Evolutionary conservation across 1,139 yeast species (phyloP).

Genomic region (Hyphopichia pseudoburtonii): DNA sequence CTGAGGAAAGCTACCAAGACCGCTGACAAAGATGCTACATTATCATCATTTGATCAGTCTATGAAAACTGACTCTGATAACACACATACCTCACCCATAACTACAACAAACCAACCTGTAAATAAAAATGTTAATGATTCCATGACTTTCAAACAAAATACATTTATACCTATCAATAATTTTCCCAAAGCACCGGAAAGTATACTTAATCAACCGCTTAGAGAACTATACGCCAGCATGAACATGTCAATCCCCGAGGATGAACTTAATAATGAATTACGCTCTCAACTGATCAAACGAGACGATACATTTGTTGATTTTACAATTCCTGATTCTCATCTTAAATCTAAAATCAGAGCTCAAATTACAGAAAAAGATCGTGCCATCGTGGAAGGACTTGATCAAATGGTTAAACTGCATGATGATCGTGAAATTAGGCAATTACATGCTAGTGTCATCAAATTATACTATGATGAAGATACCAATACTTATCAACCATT

Average conservation of each 20-base stretch:
- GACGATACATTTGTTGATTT: slow-evolving; percentile 22
- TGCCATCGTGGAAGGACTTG: slow-evolving; percentile 27
- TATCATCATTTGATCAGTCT: too few relatives aligned
- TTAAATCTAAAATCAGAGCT: slow-evolving; percentile 22
- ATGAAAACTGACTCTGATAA: too few relatives aligned
- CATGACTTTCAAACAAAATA: slow-evolving; percentile 3
- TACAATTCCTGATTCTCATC: slow-evolving; percentile 30
- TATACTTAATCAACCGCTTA: slow-evolving; percentile 15
- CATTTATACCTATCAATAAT: slow-evolving; percentile 24
- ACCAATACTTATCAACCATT: slow-evolving; percentile 25
- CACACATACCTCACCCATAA: neutral
- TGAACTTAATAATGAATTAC: neutral
- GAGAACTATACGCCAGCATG: slow-evolving; percentile 20
- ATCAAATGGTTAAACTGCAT: slow-evolving; percentile 23
- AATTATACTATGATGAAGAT: slow-evolving; percentile 29
- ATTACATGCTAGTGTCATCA: slow-evolving; percentile 26
- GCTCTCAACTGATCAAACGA: slow-evolving; percentile 4
- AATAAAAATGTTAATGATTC: slow-evolving; percentile 2
- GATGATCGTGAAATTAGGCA: slow-evolving; percentile 27
- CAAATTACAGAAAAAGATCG: slow-evolving; percentile 25
- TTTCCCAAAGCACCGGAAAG: slow-evolving; percentile 33
- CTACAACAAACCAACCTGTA: neutral
- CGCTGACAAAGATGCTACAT: neutral
- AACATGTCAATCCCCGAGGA: slow-evolving; percentile 12
- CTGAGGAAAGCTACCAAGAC: neutral